Percentiles rank a stretch among this genome's conserved stretches.
phyloP scores from a whole-genome alignment of 768 basidiomycete genomes.

The Boletellus ananas region DNA sequence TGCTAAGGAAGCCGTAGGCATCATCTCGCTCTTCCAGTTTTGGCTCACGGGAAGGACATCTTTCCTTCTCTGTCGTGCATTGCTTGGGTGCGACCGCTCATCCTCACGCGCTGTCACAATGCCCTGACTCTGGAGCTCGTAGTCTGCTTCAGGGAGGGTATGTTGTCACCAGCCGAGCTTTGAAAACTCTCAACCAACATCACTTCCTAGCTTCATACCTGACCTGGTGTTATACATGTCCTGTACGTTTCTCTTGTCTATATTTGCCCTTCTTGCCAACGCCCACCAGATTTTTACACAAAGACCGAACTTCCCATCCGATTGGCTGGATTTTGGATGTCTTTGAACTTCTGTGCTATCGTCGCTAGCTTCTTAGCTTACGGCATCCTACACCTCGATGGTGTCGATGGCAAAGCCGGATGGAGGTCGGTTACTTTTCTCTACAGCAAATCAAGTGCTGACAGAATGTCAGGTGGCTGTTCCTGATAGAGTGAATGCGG shows the following conservation, averaged over 20 bases:
- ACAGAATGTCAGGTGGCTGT: constrained; percentile 32
- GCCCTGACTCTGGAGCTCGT: not conserved
- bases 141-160: constrained; percentile 48
- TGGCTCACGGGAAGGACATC: constrained; percentile 50
- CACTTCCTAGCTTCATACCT: constrained; percentile 45
- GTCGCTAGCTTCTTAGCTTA: constrained; percentile 61
- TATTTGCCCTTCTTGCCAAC: not conserved
- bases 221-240: constrained; percentile 61
- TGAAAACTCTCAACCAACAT: not conserved
- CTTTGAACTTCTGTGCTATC: constrained; percentile 52
- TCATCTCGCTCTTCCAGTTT: constrained; percentile 51
- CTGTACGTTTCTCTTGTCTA: constrained; percentile 35
- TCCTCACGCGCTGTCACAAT: not conserved
- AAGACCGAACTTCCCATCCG: constrained; percentile 50
- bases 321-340: constrained; percentile 68
- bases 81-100: constrained; percentile 38
- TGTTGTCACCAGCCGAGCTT: not conserved
- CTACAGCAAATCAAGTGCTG: not conserved
- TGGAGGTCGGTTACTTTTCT: constrained; percentile 28
- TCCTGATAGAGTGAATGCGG: constrained; percentile 30
- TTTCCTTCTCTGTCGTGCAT: constrained; percentile 47
- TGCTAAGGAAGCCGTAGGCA: constrained; percentile 13
- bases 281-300: constrained; percentile 43
- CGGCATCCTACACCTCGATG: constrained; percentile 44
- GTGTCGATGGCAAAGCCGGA: constrained; percentile 11